Evolutionary conservation across 331 rosid species (phyloP), one percentile per base, ranked within the genome.

Genomic region (Arachis monticola): DNA sequence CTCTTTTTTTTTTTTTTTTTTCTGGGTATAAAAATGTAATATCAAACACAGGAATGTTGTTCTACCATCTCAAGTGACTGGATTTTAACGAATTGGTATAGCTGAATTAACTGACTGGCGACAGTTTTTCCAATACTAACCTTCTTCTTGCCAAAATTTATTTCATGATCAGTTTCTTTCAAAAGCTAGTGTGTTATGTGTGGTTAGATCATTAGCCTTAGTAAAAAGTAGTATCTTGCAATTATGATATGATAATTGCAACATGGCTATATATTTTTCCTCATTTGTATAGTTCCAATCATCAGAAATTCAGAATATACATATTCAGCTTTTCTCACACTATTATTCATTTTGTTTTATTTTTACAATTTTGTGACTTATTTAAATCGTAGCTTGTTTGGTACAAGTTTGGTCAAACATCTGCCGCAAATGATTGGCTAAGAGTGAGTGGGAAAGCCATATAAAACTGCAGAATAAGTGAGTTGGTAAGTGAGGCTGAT

Each of bases 371-470:
- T 35, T 2, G 40, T 35, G 8, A 5, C 9, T 59, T 59, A 30
- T 59, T 5, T 30, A 59, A 35, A 35, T 59, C 12, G 2, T 30
- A 27, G 13, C 5, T 30, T 38, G 64, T 22, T 30, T 3, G 27
- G 1, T 59, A 30, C 10, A 59, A 27, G 45, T 10, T 17, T 70
- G 42, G 35, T 50, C 3, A 48, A 47, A 48, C 6, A 51, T 51
- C 55, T 62, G 2, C 41, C 53, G 1, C 31, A 63, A 74, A 52
- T 74, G 78, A 74, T 51, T 51, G 32, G 35, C 14, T 63, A 53
- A 3, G n/a, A 74, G 63, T 51, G n/a, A 35, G 63, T 74, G 4
- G 4, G 4, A 35, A 14, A 63, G 61, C 69, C 32, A 6, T 41
- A 10, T 74, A 41, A 62, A 62, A 51, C 55, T 40, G 70, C 27